Conservation (phyloP, 2,329 filamentous ascomycete genomes). For the Aspergillus terreus region DNA sequence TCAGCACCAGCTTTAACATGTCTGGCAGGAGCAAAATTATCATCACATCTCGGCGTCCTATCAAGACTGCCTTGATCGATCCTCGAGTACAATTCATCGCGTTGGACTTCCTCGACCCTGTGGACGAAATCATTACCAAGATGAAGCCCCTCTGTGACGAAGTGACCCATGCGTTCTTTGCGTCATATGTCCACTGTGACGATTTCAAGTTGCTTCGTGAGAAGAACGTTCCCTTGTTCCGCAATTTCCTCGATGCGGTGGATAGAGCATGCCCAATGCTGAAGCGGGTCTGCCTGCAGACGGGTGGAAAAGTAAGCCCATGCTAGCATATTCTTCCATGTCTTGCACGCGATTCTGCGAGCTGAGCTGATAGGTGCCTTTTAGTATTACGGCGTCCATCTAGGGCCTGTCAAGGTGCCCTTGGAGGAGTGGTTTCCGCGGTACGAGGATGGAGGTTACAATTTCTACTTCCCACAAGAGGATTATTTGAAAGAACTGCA, state of each 20-base stretch:
- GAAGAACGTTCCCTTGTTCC: constrained; percentile 27
- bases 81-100: constrained; percentile 30
- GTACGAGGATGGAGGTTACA: constrained; percentile 16
- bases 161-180: constrained; percentile 34
- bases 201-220: constrained; percentile 24
- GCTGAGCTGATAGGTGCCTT: too few species aligned
- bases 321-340: too few species aligned
- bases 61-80: too few species aligned
- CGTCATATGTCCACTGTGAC: constrained; percentile 32
- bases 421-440: constrained; percentile 18
- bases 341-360: too few species aligned
- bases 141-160: constrained; percentile 19
- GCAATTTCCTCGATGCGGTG: constrained; percentile 30
- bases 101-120: constrained; percentile 24
- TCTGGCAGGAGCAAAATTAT: too few species aligned
- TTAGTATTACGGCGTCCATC: constrained; percentile 27
- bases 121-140: constrained; percentile 13
- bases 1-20: too few species aligned
- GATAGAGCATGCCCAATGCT: constrained; percentile 19
- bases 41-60: too few species aligned
- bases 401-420: constrained; percentile 21
- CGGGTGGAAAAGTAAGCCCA: constrained; percentile 31
- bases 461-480: constrained; percentile 23
- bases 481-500: constrained; percentile 18
- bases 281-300: constrained; percentile 26